Conservation (phyloP, 2,329 filamentous ascomycete genomes). For the Colletotrichum coccodes region DNA sequence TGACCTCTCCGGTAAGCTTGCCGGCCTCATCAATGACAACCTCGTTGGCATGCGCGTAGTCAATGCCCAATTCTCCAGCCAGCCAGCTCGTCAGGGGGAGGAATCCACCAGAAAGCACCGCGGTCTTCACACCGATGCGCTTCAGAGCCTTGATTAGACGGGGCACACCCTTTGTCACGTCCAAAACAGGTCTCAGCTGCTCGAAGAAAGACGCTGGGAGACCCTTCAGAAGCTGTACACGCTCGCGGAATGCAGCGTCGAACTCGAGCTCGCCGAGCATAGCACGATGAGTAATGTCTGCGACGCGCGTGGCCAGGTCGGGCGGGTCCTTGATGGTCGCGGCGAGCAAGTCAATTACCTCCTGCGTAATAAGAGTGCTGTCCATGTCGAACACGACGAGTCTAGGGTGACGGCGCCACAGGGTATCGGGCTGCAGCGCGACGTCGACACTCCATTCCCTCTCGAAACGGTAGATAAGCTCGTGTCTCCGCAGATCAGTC, state of each 20-base stretch:
- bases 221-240: conserved; percentile 84
- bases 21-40: conserved; percentile 71
- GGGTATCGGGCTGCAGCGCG: conserved; percentile 76
- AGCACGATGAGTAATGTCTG: conserved; percentile 88
- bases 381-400: conserved; percentile 99
- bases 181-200: conserved; percentile 77
- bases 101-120: conserved; percentile 93
- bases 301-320: conserved; percentile 83
- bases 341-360: conserved; percentile 96
- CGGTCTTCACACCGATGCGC: conserved; percentile 84
- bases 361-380: conserved; percentile 94
- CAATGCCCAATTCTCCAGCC: conserved; percentile 80
- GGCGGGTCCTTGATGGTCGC: conserved; percentile 75
- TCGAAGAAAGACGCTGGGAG: conserved; percentile 83
- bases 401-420: conserved; percentile 83
- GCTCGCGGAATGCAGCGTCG: conserved; percentile 81
- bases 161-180: conserved; percentile 83
- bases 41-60: conserved; percentile 90
- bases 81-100: conserved; percentile 90
- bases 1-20: conserved; percentile 77
- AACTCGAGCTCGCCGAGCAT: conserved; percentile 98
- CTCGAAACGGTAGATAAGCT: conserved; percentile 86
- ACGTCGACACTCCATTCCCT: conserved; percentile 90
- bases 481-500: conserved; percentile 79
- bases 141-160: conserved; percentile 81